Percentiles rank a stretch among this genome's conserved stretches.
Evolutionary conservation across 805 yeast genomes (phyloP).

Genomic region (Nakazawaea populi): DNA sequence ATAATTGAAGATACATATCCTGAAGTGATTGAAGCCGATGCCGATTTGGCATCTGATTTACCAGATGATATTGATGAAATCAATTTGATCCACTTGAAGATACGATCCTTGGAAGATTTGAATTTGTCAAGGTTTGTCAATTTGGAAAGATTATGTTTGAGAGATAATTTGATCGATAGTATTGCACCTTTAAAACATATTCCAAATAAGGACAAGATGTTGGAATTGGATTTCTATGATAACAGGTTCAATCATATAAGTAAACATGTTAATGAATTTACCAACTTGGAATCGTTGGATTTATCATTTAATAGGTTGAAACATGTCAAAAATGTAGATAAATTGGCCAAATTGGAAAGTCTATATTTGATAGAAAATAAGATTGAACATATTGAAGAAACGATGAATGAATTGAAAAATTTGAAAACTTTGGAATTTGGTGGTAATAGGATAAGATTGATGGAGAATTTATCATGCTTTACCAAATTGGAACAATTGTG

Average conservation of each 20-base stretch:
- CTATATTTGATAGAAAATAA: slow-evolving; percentile 87
- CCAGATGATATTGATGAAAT: slow-evolving; percentile 54
- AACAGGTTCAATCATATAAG: slow-evolving; percentile 86
- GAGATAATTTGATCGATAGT: slow-evolving; percentile 80
- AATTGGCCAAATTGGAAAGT: slow-evolving; percentile 54
- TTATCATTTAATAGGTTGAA: slow-evolving; percentile 86
- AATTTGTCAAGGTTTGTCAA: slow-evolving; percentile 49
- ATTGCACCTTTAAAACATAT: slow-evolving; percentile 63
- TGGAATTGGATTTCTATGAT: slow-evolving; percentile 85
- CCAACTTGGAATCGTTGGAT: slow-evolving; percentile 58
- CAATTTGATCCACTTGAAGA: slow-evolving; percentile 67
- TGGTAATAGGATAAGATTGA: slow-evolving; percentile 66
- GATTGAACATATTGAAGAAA: slow-evolving; percentile 59
- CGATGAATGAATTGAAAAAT: slow-evolving; percentile 48
- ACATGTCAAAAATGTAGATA: slow-evolving; percentile 72
- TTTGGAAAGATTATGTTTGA: slow-evolving; percentile 58
- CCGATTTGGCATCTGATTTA: slow-evolving; percentile 51
- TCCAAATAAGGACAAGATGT: slow-evolving; percentile 44
- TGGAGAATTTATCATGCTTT: slow-evolving; percentile 54
- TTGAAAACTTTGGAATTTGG: slow-evolving; percentile 81
- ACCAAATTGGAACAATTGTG: slow-evolving; percentile 67
- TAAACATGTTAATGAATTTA: slow-evolving; percentile 56
- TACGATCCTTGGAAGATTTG: slow-evolving; percentile 56
- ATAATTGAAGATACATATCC: slow-evolving; percentile 37
- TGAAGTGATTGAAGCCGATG: slow-evolving; percentile 63